These are phyloP conservation scores for Myxozyma sirexii DNA, from an alignment of 805 yeast genomes.

Conservation along the genomic window DNA sequence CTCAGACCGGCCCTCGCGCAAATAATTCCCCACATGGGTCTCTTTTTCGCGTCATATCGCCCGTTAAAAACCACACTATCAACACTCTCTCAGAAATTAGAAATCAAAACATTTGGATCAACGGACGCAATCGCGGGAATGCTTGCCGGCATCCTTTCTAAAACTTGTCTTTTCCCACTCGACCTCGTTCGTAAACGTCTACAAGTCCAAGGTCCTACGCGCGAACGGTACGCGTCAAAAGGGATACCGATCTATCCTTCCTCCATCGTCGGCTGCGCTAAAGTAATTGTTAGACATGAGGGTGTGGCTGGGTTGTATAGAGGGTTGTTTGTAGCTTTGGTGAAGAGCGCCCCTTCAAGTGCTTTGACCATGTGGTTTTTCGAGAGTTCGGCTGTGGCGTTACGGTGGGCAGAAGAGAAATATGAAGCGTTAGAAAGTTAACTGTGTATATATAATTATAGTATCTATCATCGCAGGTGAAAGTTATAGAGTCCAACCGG, in stretches of 20 bases:
- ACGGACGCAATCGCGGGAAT: constrained; percentile 65
- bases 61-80: constrained; percentile 11
- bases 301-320: constrained; percentile 72
- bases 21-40: constrained; percentile 70
- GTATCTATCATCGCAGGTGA: neutral
- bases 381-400: constrained; percentile 46
- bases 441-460: neutral
- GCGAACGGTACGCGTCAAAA: constrained; percentile 15
- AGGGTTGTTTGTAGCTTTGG: constrained; percentile 69
- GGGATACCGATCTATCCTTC: constrained; percentile 28
- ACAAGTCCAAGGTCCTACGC: constrained; percentile 58
- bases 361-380: constrained; percentile 70
- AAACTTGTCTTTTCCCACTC: constrained; percentile 77
- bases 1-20: constrained; percentile 56
- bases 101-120: constrained; percentile 33
- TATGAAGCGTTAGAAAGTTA: constrained; percentile 1
- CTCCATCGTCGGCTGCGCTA: constrained; percentile 42
- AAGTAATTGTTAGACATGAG: constrained; percentile 52
- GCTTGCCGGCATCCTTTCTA: constrained; percentile 74
- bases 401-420: constrained; percentile 33
- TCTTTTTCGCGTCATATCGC: constrained; percentile 51
- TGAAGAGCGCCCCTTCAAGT: constrained; percentile 74
- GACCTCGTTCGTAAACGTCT: constrained; percentile 79
- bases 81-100: neutral
- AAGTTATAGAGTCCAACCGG: constrained; percentile 19